A percentile compares a stretch with the other conserved stretches of the same genome.
Evolutionary conservation across 1,284 basidiomycete species (phyloP).

Genomic region (Tremellales sp.): DNA sequence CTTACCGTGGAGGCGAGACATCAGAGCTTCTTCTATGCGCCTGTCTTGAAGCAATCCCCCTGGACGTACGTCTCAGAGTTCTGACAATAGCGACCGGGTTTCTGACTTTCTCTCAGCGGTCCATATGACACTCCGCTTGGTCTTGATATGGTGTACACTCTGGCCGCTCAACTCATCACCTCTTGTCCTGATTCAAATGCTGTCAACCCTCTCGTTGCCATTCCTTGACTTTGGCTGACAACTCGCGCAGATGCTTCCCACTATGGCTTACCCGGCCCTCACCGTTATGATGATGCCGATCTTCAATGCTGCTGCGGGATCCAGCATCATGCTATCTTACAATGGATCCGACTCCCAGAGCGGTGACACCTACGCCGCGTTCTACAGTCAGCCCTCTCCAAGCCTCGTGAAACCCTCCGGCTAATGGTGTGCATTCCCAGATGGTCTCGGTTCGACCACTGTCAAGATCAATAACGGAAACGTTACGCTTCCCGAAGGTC

Average conservation of each 20-base stretch:
- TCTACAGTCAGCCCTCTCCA: not conserved
- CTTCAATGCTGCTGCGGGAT: constrained; percentile 23
- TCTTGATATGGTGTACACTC: constrained; percentile 34
- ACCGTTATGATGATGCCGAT: constrained; percentile 18
- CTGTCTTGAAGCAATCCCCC: not conserved
- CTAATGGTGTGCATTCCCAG: constrained; percentile 20
- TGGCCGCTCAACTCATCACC: constrained; percentile 6
- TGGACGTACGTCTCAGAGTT: too few species aligned
- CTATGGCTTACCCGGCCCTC: constrained; percentile 44
- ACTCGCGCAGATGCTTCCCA: too few species aligned
- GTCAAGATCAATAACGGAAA: constrained; percentile 23
- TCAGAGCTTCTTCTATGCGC: constrained; percentile 65
- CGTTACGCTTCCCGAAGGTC: constrained; percentile 37
- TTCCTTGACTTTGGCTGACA: not conserved
- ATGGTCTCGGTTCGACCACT: constrained; percentile 25
- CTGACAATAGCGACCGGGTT: too few species aligned
- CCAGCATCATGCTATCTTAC: not conserved
- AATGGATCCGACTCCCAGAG: not conserved
- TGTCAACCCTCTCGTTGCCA: constrained; percentile 6
- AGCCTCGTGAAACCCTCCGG: not conserved
- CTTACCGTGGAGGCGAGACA: constrained; percentile 73
- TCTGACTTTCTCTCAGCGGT: too few species aligned
- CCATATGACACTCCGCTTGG: constrained; percentile 54
- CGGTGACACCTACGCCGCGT: not conserved
- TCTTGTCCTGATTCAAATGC: constrained; percentile 11